Evolutionary conservation across 768 basidiomycete genomes (phyloP).

Genomic region (Stropharia rugosoannulata): DNA sequence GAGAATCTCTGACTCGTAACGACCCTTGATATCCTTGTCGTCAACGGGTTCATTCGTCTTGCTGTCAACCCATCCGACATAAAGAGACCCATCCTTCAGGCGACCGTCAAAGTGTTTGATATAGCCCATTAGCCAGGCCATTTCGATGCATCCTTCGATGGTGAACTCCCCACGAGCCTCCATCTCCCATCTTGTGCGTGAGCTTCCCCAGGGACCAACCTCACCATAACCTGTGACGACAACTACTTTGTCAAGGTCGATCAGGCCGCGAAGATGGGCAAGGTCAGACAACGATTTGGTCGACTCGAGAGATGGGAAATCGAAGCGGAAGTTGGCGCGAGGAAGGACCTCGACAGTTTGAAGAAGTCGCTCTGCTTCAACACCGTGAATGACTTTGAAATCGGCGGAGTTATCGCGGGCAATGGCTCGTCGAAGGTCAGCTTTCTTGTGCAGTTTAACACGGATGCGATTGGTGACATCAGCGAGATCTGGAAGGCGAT

Average conservation of each 20-base stretch:
- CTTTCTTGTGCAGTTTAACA: slow-evolving; percentile 75
- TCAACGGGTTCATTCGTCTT: slow-evolving; percentile 93
- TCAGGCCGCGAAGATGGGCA: slow-evolving; percentile 76
- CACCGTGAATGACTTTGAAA: slow-evolving; percentile 87
- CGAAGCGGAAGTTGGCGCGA: slow-evolving; percentile 96
- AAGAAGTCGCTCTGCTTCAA: slow-evolving; percentile 88
- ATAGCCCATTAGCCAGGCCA: slow-evolving; percentile 99
- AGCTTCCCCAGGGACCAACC: slow-evolving; percentile 97
- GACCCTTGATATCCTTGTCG: slow-evolving; percentile 93
- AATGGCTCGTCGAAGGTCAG: slow-evolving; percentile 90
- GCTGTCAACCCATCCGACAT: slow-evolving; percentile 98
- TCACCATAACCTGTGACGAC: slow-evolving; percentile 98
- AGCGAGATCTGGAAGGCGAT: slow-evolving; percentile 91
- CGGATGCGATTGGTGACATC: slow-evolving; percentile 91
- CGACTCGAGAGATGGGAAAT: slow-evolving; percentile 85
- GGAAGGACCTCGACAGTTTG: slow-evolving; percentile 93
- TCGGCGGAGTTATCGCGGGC: slow-evolving; percentile 95
- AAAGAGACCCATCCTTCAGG: slow-evolving; percentile 85
- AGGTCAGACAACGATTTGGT: slow-evolving; percentile 72
- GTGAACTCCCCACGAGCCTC: slow-evolving; percentile 97
- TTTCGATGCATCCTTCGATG: slow-evolving; percentile 97
- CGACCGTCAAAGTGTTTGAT: slow-evolving; percentile 99
- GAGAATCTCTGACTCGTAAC: slow-evolving; percentile 93
- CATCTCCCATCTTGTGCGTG: slow-evolving; percentile 99
- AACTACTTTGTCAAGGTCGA: slow-evolving; percentile 94